Evolutionary conservation across 164 flowering plant genomes (phyloP).

Genomic region (Stephania cephalantha): DNA sequence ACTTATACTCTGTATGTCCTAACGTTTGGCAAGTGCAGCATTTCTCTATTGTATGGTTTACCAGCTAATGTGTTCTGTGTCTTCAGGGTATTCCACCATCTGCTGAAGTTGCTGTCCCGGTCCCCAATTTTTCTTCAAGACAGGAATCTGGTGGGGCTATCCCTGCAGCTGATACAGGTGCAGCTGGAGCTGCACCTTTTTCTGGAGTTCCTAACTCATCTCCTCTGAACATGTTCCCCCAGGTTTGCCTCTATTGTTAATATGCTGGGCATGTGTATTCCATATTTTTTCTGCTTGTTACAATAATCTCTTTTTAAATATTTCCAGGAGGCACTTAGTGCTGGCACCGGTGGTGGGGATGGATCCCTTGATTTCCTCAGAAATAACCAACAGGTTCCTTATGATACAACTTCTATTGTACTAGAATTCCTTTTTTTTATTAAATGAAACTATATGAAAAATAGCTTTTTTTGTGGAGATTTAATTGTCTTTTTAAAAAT

Average conservation of each 20-base stretch:
- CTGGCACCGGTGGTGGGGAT: slow-evolving; percentile 46
- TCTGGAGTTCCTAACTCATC: slow-evolving; percentile 83
- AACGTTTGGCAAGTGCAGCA: neutral
- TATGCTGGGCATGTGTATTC: neutral
- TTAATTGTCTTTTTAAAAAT: too few relatives aligned
- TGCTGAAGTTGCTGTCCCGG: slow-evolving; percentile 70
- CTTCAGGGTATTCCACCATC: slow-evolving; percentile 89
- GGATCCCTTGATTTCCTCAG: slow-evolving; percentile 92
- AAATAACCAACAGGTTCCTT: slow-evolving; percentile 68
- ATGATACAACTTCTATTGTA: neutral
- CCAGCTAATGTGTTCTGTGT: slow-evolving; percentile 15
- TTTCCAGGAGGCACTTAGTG: slow-evolving; percentile 52
- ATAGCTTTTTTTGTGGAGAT: too few relatives aligned
- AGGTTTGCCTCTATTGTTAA: slow-evolving; percentile 35
- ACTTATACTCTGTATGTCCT: slow-evolving; percentile 75
- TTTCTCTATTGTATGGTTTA: slow-evolving; percentile 1
- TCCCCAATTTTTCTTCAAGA: slow-evolving; percentile 34
- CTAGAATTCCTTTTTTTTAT: too few relatives aligned
- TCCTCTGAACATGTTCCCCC: slow-evolving; percentile 93
- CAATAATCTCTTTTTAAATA: neutral
- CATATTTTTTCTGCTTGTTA: neutral
- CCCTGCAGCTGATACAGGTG: slow-evolving; percentile 30
- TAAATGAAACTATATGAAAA: too few relatives aligned
- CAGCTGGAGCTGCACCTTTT: slow-evolving; percentile 35
- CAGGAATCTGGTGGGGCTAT: slow-evolving; percentile 29